Conservation (phyloP, 441 rosid genomes). For the Jatropha podagrica region DNA sequence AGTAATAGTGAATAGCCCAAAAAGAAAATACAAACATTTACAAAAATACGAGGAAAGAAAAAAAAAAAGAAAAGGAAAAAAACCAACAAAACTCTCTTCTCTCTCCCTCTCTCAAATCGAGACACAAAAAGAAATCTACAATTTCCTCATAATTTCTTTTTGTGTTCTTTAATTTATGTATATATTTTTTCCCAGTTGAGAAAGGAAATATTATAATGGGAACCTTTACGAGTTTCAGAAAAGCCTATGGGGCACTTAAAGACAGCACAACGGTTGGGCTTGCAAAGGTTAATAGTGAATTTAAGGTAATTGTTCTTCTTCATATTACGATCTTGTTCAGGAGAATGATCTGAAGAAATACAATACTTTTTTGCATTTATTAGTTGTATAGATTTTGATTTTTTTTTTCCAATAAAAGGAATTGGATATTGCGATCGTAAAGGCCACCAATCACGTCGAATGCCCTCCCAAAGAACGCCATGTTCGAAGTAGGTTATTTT, state of each 20-base stretch:
- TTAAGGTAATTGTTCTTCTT: slow-evolving; percentile 43
- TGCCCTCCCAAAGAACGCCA: slow-evolving; percentile 84
- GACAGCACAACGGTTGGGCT: slow-evolving; percentile 81
- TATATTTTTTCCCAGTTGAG: neutral
- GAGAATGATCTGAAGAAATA: neutral
- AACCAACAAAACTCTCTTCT: neutral
- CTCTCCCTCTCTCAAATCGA: slow-evolving; percentile 8
- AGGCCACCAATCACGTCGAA: slow-evolving; percentile 79
- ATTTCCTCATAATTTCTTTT: neutral
- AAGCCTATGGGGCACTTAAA: slow-evolving; percentile 83
- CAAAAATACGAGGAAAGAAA: neutral
- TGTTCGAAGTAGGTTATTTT: slow-evolving; percentile 48
- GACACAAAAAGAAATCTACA: neutral
- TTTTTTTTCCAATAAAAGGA: slow-evolving; percentile 34
- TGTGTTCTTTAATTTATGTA: neutral
- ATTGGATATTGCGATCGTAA: slow-evolving; percentile 76
- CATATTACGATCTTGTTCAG: neutral
- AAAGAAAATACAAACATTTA: neutral
- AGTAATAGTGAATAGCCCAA: neutral
- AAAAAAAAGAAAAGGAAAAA: neutral
- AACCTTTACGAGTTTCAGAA: slow-evolving; percentile 63
- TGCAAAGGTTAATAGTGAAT: slow-evolving; percentile 82
- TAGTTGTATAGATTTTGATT: neutral
- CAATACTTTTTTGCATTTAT: neutral
- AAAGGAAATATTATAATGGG: slow-evolving; percentile 39